Evolutionary conservation across 2,329 filamentous ascomycete genomes (phyloP).

Genomic region (Cylindrodendrum hubeiense): DNA sequence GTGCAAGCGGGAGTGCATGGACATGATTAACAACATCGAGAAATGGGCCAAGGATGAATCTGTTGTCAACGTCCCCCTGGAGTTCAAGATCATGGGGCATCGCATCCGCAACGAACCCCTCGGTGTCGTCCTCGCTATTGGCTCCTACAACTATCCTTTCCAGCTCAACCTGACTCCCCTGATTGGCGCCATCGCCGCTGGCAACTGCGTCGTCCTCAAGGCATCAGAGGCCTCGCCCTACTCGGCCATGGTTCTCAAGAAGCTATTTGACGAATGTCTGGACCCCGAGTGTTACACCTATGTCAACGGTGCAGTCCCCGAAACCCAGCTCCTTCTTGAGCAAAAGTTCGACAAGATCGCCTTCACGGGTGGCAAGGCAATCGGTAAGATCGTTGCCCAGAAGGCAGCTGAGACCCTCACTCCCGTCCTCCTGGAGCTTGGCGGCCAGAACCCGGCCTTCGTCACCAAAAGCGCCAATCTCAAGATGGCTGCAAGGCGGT

Average conservation of each 20-base stretch:
- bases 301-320: constrained; percentile 83
- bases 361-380: constrained; percentile 85
- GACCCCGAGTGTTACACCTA: constrained; percentile 82
- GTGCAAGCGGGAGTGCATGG: constrained; percentile 84
- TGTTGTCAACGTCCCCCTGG: constrained; percentile 75
- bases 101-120: constrained; percentile 89
- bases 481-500: constrained; percentile 81
- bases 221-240: constrained; percentile 86
- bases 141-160: constrained; percentile 94
- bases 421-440: constrained; percentile 89
- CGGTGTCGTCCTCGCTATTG: constrained; percentile 86
- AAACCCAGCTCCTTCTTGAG: constrained; percentile 85
- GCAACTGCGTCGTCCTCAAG: constrained; percentile 91
- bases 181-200: constrained; percentile 91
- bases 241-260: constrained; percentile 82
- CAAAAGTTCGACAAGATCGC: constrained; percentile 98
- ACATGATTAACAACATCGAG: constrained; percentile 81
- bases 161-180: constrained; percentile 83
- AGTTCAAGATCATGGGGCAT: constrained; percentile 77
- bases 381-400: constrained; percentile 89
- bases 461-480: constrained; percentile 87
- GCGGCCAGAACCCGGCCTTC: constrained; percentile 92
- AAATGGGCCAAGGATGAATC: constrained; percentile 87
- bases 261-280: constrained; percentile 80
- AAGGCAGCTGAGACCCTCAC: constrained; percentile 92